Conservation (phyloP, 352 stramenopile genomes). For the Phytophthora brassicae region DNA sequence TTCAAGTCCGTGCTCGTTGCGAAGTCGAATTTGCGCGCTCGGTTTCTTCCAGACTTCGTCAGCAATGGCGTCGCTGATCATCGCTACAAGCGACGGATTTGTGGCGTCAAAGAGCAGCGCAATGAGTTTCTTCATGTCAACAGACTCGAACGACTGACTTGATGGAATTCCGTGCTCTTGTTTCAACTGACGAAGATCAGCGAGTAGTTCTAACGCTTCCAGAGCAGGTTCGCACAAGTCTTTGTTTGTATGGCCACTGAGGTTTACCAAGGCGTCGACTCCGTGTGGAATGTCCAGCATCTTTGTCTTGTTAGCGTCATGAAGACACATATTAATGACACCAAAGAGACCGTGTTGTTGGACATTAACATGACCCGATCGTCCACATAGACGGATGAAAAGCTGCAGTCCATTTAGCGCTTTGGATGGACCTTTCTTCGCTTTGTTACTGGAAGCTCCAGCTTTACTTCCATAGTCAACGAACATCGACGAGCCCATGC, state of each 20-base stretch:
- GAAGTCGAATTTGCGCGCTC: constrained; percentile 56
- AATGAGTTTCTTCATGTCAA: constrained; percentile 73
- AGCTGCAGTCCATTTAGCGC: constrained; percentile 44
- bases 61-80: constrained; percentile 77
- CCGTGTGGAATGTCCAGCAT: constrained; percentile 73
- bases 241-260: constrained; percentile 61
- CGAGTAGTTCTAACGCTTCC: constrained; percentile 76
- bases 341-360: constrained; percentile 72
- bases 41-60: constrained; percentile 74
- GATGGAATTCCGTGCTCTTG: constrained; percentile 33
- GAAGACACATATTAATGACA: constrained; percentile 83
- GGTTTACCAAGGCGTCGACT: constrained; percentile 78
- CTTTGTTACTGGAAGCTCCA: neutral
- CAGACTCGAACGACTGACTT: constrained; percentile 34
- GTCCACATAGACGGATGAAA: constrained; percentile 52
- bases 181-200: constrained; percentile 60
- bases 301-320: constrained; percentile 80
- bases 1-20: constrained; percentile 70
- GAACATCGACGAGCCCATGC: constrained; percentile 5
- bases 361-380: constrained; percentile 31
- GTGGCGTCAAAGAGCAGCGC: constrained; percentile 53
- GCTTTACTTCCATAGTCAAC: constrained; percentile 12
- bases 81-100: constrained; percentile 58
- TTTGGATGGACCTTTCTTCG: neutral
- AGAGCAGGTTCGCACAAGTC: constrained; percentile 71